These are phyloP conservation scores for Clathrus columnatus DNA, from an alignment of 768 basidiomycete species.

Conservation along the genomic window DNA sequence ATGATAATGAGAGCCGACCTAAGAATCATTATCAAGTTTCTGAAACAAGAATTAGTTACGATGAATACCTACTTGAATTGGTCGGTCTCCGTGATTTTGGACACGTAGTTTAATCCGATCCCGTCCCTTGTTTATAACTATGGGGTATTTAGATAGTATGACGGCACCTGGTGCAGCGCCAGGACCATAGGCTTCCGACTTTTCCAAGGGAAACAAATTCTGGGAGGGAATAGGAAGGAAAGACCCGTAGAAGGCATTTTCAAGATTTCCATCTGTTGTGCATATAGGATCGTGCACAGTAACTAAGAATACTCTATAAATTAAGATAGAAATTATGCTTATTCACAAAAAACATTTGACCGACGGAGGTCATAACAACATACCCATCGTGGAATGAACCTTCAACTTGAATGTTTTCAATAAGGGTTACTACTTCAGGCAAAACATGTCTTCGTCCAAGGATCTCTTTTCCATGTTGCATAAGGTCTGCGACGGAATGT, in stretches of 20 bases:
- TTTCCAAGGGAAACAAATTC: constrained; percentile 51
- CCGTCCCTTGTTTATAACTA: constrained; percentile 70
- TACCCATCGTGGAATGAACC: constrained; percentile 87
- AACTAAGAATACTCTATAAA: constrained; percentile 78
- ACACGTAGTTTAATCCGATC: constrained; percentile 41
- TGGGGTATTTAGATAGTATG: constrained; percentile 52
- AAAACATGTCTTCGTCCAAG: constrained; percentile 87
- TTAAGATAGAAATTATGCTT: not conserved
- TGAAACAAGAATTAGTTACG: constrained; percentile 10
- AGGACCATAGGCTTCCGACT: constrained; percentile 39
- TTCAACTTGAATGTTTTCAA: constrained; percentile 90
- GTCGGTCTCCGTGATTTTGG: constrained; percentile 82
- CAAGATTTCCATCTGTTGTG: constrained; percentile 68
- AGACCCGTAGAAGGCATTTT: constrained; percentile 86
- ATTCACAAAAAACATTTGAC: not conserved
- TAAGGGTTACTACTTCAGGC: constrained; percentile 60
- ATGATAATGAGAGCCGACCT: constrained; percentile 93
- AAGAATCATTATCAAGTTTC: not conserved
- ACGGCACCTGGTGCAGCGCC: constrained; percentile 68
- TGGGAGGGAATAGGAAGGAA: constrained; percentile 76
- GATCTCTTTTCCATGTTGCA: constrained; percentile 85
- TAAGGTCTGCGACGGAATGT: constrained; percentile 80
- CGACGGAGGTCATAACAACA: not conserved
- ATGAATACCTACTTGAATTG: constrained; percentile 62
- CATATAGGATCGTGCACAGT: constrained; percentile 95